Base-by-base conservation (phyloP, 495 filamentous ascomycete species). In the Astrocystis sublimbata region DNA sequence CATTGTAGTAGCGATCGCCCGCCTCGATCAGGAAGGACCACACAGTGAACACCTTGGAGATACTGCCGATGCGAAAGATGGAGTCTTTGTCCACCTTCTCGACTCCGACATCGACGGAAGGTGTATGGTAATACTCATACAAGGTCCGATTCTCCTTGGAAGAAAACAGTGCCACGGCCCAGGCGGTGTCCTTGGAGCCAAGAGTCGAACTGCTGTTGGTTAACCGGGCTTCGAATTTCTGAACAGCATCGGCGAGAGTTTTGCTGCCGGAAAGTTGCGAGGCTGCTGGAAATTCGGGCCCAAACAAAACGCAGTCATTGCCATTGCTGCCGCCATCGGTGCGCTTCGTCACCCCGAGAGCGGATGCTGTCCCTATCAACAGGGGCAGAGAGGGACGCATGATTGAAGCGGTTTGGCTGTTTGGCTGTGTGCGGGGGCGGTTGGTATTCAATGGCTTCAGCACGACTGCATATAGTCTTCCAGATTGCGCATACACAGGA, bases 21-120 rank as follows among this genome's bases (percentile, higher is more conserved):
- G 74, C 67, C 21, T 73, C 62, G 4, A 80, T 49, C 36, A 77
- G 64, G 7, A 71, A 70, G 0, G 73, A 70, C 28, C 75, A 73
- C 6, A 74, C 73, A 1, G 75, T 76, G 61, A 80, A 68, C 17
- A 81, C 67, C 43, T 83, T 83, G 1, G 76, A 73, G 10, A 81
- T 65, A 59, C 79, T 81, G 8, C 74, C 80, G 38, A 81, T 64
- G 12, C 74, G 73, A 58, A 80, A 82, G 17, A 83, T 73, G 24
- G 68, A 76, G 53, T 78, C 66, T 2, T 61, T 70, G 59, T 81
- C 73, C 5, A 81, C 75, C 24, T 63, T 62, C 10, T 68, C 66
- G 2, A 67, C 64, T 12, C 75, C 72, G 13, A 47, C 30, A 15
- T 50, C 43, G 31, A 50, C 28, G 13, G 61, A 33, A 19, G 61